Evolutionary conservation across 148 eudicot genomes (phyloP).

Genomic region (Bassia scoparia): DNA sequence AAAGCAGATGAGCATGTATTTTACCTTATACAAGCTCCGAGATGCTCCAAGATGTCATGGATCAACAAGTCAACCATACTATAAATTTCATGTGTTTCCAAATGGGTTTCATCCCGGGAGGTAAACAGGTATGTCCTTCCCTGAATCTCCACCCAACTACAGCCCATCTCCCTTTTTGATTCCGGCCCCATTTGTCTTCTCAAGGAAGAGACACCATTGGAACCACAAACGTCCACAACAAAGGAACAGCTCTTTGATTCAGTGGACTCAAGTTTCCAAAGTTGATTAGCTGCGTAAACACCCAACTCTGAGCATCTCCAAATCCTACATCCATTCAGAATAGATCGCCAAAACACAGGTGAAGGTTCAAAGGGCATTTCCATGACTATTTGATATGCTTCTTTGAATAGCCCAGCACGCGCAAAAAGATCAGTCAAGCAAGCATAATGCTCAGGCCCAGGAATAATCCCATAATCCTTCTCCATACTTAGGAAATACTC

Average conservation of each 20-base stretch:
- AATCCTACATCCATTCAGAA: slow-evolving; percentile 35
- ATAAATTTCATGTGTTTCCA: slow-evolving; percentile 20
- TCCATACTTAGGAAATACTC: slow-evolving; percentile 24
- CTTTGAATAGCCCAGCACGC: slow-evolving; percentile 30
- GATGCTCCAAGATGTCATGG: slow-evolving; percentile 16
- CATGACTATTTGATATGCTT: slow-evolving; percentile 28
- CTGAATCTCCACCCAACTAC: slow-evolving; percentile 33
- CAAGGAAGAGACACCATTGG: slow-evolving; percentile 13
- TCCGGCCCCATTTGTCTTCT: slow-evolving; percentile 22
- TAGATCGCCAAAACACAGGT: slow-evolving; percentile 33
- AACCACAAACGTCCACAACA: slow-evolving; percentile 20
- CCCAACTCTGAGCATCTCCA: slow-evolving; percentile 28
- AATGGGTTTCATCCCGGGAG: slow-evolving; percentile 24
- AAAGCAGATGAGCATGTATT: too few relatives aligned
- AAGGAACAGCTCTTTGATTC: slow-evolving; percentile 27
- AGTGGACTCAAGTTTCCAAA: slow-evolving; percentile 25
- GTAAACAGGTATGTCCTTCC: slow-evolving; percentile 24
- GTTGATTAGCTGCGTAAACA: slow-evolving; percentile 23
- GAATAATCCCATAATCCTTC: slow-evolving; percentile 19
- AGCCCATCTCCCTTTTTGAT: slow-evolving; percentile 27
- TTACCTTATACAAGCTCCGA: slow-evolving; percentile 8
- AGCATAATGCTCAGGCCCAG: slow-evolving; percentile 34
- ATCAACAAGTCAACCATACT: slow-evolving; percentile 17
- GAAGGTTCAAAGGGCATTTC: slow-evolving; percentile 33
- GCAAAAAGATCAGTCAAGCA: slow-evolving; percentile 33